Conservation (phyloP, 2,329 filamentous ascomycete genomes). For the Alternaria metachromatica region DNA sequence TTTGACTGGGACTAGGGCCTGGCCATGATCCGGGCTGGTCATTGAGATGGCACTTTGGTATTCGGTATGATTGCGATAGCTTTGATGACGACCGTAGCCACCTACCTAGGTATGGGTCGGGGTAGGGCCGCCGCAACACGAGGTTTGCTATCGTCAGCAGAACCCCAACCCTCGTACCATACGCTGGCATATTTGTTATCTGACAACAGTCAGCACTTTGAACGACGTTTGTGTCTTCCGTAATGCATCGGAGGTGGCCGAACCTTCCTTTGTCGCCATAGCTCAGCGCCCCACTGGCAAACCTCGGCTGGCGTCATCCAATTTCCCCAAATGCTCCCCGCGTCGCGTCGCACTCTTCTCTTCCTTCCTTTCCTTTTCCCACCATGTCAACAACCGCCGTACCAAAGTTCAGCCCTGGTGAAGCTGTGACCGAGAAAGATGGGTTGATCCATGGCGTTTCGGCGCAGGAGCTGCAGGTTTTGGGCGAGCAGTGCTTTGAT, state of each 20-base stretch:
- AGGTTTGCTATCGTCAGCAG: not conserved
- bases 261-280: constrained; percentile 24
- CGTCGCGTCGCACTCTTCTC: constrained; percentile 21
- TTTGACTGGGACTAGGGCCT: too few species aligned
- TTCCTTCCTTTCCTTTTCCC: constrained; percentile 31
- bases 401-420: constrained; percentile 37
- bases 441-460: constrained; percentile 62
- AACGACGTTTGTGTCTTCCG: not conserved
- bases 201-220: not conserved
- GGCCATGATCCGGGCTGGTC: too few species aligned
- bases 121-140: not conserved
- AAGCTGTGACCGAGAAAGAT: constrained; percentile 46
- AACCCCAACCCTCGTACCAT: not conserved
- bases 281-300: constrained; percentile 17
- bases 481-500: constrained; percentile 68
- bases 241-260: constrained; percentile 18
- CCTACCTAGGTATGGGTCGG: too few species aligned
- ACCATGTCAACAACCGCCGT: constrained; percentile 41
- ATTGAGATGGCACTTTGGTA: too few species aligned
- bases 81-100: too few species aligned
- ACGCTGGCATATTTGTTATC: not conserved
- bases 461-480: constrained; percentile 66
- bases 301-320: constrained; percentile 18
- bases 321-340: constrained; percentile 16
- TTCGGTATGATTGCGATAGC: too few species aligned